Percentiles rank a stretch among this genome's conserved stretches.
Evolutionary conservation across 1,139 yeast species (phyloP).

Genomic region (Suhomyces anneliseae): DNA sequence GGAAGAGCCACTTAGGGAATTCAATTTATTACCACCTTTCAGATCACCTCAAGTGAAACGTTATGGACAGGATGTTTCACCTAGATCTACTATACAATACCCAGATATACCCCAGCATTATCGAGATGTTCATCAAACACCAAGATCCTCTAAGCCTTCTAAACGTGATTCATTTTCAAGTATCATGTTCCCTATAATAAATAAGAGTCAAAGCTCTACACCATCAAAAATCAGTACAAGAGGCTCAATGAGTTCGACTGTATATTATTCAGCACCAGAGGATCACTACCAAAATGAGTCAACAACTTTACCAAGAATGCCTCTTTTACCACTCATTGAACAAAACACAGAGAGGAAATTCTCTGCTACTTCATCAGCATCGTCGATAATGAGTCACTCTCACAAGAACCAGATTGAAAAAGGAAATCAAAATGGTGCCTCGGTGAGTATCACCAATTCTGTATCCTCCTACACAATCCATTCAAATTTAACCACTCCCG

Average conservation of each 20-base stretch:
- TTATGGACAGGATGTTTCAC: neutral
- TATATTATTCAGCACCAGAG: conserved; percentile 18
- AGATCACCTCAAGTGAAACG: conserved; percentile 1
- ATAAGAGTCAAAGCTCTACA: neutral
- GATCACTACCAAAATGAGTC: conserved; percentile 1
- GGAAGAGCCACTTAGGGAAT: conserved; percentile 1
- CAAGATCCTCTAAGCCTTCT: neutral
- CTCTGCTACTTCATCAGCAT: conserved; percentile 20
- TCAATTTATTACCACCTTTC: conserved; percentile 20
- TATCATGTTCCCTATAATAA: conserved; percentile 1
- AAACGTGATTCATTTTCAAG: conserved; percentile 3
- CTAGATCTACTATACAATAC: neutral
- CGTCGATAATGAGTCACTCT: conserved; percentile 25
- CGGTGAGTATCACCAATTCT: conserved; percentile 5
- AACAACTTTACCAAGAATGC: neutral
- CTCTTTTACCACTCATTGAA: neutral
- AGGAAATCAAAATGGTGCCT: neutral
- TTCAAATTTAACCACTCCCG: conserved; percentile 22
- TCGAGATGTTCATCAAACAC: neutral
- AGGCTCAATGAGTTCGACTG: conserved; percentile 13
- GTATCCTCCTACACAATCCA: conserved; percentile 10
- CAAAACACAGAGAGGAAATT: conserved; percentile 11
- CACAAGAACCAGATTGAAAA: conserved; percentile 7
- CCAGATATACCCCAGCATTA: neutral
- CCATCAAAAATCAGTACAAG: conserved; percentile 4